Evolutionary conservation across 2,329 filamentous ascomycete species (phyloP), one percentile per base, ranked within the genome.

Genomic region (Penicillium sp.): DNA sequence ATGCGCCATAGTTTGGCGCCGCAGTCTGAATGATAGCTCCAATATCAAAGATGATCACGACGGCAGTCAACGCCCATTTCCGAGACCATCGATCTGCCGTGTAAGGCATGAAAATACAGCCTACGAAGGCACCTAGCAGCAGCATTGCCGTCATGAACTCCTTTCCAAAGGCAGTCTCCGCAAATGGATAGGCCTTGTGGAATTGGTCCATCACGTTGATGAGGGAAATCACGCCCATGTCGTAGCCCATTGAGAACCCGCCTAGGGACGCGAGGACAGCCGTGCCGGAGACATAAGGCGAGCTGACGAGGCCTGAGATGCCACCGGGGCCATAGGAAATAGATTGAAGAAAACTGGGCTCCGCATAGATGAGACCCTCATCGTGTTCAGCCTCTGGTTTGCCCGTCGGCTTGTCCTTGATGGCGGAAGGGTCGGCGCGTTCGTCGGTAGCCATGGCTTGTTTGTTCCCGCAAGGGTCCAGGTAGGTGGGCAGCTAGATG

Each of bases 91-190:
- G 41, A 57, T 82, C 80, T 2, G 68, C 66, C 10, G 68, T 36
- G 9, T 60, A 80, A 10, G 75, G 79, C 51, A 79, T 75, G 54
- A 73, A 77, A 18, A 79, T 73, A 16, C 68, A 70, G 3, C 70
- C 77, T 1, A 73, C 74, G 39, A 70, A 70, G 3, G 65, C 61
- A 2, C 68, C 66, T 0, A 70, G 52, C 19, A 65, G 69, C 46
- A 83, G 81, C 67, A 85, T 85, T 77, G 59, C 68, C 1, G 66
- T 69, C 67, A 79, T 79, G 63, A 78, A 77, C 4, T 78, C 73
- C 46, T 69, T 76, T 52, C 70, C 69, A 63, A 78, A 78, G 0
- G 68, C 71, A 5, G 68, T 69, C 5, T 70, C 69, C 16, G 75
- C 69, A 19, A 70, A 58, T 16, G 76, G 74, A 61, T 77, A 80